These are phyloP conservation scores for Phoenix roebelenii DNA, from an alignment of 176 grass and related monocot species.

Conservation along the genomic window DNA sequence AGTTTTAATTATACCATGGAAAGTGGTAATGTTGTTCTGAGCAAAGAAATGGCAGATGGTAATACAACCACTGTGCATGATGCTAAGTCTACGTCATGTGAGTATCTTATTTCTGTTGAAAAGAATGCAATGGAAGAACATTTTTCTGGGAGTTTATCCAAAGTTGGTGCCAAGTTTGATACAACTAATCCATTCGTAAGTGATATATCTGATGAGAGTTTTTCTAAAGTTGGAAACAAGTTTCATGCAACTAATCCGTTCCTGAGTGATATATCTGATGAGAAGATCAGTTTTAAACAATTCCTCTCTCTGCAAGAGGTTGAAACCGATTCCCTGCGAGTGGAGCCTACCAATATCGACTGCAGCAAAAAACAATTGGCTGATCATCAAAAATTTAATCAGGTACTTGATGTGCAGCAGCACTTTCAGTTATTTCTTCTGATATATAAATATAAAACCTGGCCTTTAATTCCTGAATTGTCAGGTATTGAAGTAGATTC, in stretches of 20 bases:
- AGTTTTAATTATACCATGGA: slow-evolving; percentile 22
- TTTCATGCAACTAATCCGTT: background rate
- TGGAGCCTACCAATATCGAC: slow-evolving; percentile 13
- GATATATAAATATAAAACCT: too few species aligned
- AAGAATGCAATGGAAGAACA: background rate
- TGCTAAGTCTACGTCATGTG: slow-evolving; percentile 12
- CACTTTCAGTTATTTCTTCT: too few species aligned
- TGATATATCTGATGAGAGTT: slow-evolving; percentile 11
- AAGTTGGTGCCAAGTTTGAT: slow-evolving; percentile 18
- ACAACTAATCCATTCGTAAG: background rate
- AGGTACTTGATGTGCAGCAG: too few species aligned
- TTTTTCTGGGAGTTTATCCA: slow-evolving; percentile 12
- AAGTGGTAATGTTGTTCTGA: slow-evolving; percentile 15
- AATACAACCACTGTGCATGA: slow-evolving; percentile 22
- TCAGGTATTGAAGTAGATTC: too few species aligned
- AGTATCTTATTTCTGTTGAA: slow-evolving; percentile 15
- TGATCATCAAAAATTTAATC: slow-evolving; percentile 22
- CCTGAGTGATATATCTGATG: slow-evolving; percentile 1
- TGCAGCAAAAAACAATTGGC: background rate
- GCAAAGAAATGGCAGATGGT: slow-evolving; percentile 15
- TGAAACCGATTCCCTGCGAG: slow-evolving; percentile 17
- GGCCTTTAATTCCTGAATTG: too few species aligned
- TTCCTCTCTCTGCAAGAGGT: slow-evolving; percentile 15
- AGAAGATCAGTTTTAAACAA: slow-evolving; percentile 13
- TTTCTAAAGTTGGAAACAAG: slow-evolving; percentile 17